Conservation (phyloP, 2,329 filamentous ascomycete genomes). For the Sporothrix brasiliensis region DNA sequence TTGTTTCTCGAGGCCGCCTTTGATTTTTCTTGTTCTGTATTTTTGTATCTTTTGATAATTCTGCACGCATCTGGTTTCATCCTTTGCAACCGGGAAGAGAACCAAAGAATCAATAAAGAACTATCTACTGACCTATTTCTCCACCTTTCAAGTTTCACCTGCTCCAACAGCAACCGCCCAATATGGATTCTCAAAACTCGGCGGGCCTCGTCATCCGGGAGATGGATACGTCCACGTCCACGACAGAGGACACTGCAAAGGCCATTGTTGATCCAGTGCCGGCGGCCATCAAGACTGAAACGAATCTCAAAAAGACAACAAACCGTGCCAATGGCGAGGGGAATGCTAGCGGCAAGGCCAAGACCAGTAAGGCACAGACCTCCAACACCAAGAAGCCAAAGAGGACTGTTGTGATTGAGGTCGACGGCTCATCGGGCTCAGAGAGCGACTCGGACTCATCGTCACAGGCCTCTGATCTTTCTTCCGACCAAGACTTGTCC, state of each 20-base stretch:
- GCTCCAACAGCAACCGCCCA: background rate
- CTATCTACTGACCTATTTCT: conserved; percentile 12
- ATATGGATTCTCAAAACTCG: conserved; percentile 39
- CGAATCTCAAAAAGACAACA: conserved; percentile 36
- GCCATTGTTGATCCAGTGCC: conserved; percentile 34
- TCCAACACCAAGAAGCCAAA: conserved; percentile 41
- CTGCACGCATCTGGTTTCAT: background rate
- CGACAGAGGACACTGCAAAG: conserved; percentile 38
- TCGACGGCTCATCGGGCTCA: conserved; percentile 28
- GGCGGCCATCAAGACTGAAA: conserved; percentile 35
- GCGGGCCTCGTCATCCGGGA: conserved; percentile 37
- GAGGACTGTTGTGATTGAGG: conserved; percentile 37
- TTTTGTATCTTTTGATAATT: background rate
- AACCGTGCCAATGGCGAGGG: conserved; percentile 34
- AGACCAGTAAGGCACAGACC: conserved; percentile 39
- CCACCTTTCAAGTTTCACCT: background rate
- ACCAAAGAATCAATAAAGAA: background rate
- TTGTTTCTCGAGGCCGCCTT: background rate
- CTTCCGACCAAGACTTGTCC: conserved; percentile 35
- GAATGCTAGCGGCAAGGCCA: conserved; percentile 33
- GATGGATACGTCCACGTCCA: conserved; percentile 35
- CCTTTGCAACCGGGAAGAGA: background rate
- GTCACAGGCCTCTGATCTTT: conserved; percentile 31
- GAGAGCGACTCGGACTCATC: conserved; percentile 25
- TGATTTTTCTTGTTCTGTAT: background rate